Base-by-base conservation (phyloP, 306 rosid genomes). In the Vigna nakashimae region DNA sequence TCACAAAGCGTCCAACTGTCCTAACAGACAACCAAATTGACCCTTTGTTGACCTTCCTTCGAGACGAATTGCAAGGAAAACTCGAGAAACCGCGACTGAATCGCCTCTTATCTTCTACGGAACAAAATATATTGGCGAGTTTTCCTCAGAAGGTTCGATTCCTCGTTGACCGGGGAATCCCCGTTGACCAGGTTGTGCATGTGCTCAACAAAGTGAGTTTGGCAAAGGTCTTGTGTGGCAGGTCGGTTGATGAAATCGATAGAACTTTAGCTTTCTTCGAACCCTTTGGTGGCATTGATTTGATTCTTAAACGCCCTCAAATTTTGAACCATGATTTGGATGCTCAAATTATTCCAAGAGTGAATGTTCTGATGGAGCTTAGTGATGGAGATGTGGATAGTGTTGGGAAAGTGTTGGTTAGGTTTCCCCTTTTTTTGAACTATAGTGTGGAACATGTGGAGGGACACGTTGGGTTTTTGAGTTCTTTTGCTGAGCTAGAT, bases 301-400 rank as follows among this genome's bases (percentile, higher is more conserved):
- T 93, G 82, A 88, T 93, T 60, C 66, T 86, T 8, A 91, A 65
- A 82, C 84, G 88, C 12, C 98, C 98, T 0, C 46, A 45, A 5
- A 65, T 88, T 51, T 81, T 91, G 43, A 91, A 93, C 56, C 87
- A 73, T 80, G 91, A 87, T 71, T 82, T 89, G 79, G 91, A 91
- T 12, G 67, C 60, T 34, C 90, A 91, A 82, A 57, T 91, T 77
- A 68, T 83, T 60, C 98, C 97, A 0, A 88, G 93, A 80, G 46
- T 85, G 18, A 76, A 62, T 4, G 74, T 85, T 50, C 82, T 91
- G 24, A 15, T 43, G 1, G 76, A 85, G 76, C 87, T 93, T 50
- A 78, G 88, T 59, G 89, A 89, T 12, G 98, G 90, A 69, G 94
- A 91, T 71, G 82, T 69, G 60, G 82, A 67, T 58, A 80, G 87